These are phyloP conservation scores for Ogataea nitratoaversa DNA, from an alignment of 805 yeast species.

Conservation along the genomic window DNA sequence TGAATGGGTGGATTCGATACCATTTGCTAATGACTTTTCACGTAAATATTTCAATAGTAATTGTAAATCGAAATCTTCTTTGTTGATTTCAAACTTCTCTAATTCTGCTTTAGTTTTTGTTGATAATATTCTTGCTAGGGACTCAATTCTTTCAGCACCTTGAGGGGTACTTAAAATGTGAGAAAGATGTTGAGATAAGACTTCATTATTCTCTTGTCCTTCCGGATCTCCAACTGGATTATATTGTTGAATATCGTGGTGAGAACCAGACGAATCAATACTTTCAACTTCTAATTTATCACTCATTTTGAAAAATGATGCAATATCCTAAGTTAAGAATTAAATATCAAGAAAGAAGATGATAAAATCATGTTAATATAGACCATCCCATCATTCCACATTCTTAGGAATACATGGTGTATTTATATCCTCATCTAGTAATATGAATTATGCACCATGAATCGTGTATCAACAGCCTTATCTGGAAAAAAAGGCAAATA, in stretches of 20 bases:
- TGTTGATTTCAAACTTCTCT: constrained; percentile 40
- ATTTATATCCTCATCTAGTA: too few species aligned
- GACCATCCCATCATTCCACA: too few species aligned
- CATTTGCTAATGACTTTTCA: constrained; percentile 37
- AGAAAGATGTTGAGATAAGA: constrained; percentile 25
- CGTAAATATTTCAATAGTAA: constrained; percentile 37
- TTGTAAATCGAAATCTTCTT: constrained; percentile 43
- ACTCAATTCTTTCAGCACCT: constrained; percentile 35
- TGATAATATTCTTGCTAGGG: constrained; percentile 48
- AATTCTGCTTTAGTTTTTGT: constrained; percentile 44
- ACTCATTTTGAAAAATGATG: constrained; percentile 4
- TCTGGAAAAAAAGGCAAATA: too few species aligned
- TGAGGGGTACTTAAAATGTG: constrained; percentile 23
- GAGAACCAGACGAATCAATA: constrained; percentile 19
- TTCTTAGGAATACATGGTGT: too few species aligned
- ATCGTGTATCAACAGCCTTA: too few species aligned
- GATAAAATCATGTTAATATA: too few species aligned
- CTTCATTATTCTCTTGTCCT: constrained; percentile 21
- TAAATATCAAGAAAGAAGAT: too few species aligned
- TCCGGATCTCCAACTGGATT: constrained; percentile 23
- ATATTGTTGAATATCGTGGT: constrained; percentile 23
- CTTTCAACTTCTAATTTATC: constrained; percentile 18
- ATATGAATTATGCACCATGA: too few species aligned
- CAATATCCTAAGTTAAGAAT: too few species aligned
- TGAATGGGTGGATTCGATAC: constrained; percentile 43